Conservation (phyloP, 371 early-diverging fungal species). For the Mucor lusitanicus region DNA sequence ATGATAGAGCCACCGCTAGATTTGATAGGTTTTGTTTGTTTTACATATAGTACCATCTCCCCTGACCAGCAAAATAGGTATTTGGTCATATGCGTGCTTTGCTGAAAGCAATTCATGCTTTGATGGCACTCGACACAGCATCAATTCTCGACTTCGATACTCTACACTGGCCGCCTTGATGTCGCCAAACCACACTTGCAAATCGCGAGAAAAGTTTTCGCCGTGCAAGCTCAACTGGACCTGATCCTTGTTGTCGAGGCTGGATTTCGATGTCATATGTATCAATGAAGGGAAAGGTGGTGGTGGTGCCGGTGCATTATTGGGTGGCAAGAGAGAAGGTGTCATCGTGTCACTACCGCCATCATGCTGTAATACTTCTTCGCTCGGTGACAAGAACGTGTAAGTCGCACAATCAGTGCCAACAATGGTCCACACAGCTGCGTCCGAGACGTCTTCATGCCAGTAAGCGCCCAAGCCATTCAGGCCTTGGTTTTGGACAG, state of each 20-base stretch:
- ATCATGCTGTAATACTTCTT: constrained; percentile 5
- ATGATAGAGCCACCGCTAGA: not conserved
- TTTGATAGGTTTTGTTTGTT: constrained; percentile 34
- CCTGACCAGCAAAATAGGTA: constrained; percentile 44
- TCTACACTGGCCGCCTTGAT: constrained; percentile 32
- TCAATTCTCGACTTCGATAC: constrained; percentile 40
- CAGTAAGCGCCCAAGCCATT: constrained; percentile 53
- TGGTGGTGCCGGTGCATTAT: constrained; percentile 10
- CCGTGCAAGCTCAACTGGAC: constrained; percentile 32
- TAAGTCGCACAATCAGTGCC: constrained; percentile 81
- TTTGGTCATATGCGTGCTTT: constrained; percentile 29
- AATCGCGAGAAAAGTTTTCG: constrained; percentile 67
- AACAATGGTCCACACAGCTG: constrained; percentile 88
- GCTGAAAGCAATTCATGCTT: constrained; percentile 25
- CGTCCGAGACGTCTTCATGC: constrained; percentile 85
- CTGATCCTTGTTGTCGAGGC: not conserved
- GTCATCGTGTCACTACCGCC: not conserved
- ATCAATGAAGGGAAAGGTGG: constrained; percentile 18
- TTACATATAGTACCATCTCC: constrained; percentile 48
- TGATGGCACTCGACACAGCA: constrained; percentile 36
- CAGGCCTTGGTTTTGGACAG: not conserved
- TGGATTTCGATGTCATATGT: constrained; percentile 2
- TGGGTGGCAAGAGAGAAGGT: not conserved
- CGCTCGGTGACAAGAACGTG: constrained; percentile 55
- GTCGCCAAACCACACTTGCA: constrained; percentile 73